Evolutionary conservation across 1,284 basidiomycete species (phyloP), one percentile per base, ranked within the genome.

Genomic region (Ceratobasidium sp.): DNA sequence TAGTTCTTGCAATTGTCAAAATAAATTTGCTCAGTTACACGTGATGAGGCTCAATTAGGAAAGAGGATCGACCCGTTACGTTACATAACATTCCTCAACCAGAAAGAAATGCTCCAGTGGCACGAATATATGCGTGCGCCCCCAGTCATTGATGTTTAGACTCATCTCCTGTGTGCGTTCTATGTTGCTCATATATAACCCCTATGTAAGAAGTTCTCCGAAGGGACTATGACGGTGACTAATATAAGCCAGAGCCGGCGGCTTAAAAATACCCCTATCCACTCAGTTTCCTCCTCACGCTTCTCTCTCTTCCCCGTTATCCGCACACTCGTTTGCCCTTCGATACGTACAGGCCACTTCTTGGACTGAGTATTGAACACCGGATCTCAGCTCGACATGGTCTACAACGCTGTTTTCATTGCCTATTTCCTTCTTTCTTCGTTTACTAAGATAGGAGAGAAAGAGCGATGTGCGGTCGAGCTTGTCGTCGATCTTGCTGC

Each of bases 351-450:
- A 6, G 15, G 45, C 6, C 3, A 45, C 36, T 33, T 48, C 22
- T 22, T 65, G 45, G 27, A n/a, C 36, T 57, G 33, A 65, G 47
- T 51, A 41, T 11, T 41, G 11, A 41, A 41, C 36, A 11, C 36
- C 36, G 36, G 36, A 41, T 4, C 36, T 11, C 11, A 41, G 36
- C 36, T 11, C 4, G 36, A 4, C 65, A 72, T 72, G 67, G 67
- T 72, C 19, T 72, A 72, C 67, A 72, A 51, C 56, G 67, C 67
- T 17, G 54, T 57, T 7, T 72, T 72, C 29, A 60, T 72, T 31
- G 41, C 56, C 45, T 60, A 60, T 22, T 56, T 72, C 45, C 67
- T 72, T n/a, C 56, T 72, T 27, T 72, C 67, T 2, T 50, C 44
- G 15, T 72, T 72, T 24, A 45, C 22, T 29, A n/a, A 14, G 19